Base-by-base conservation (phyloP, 352 stramenopile species). In the Chrysophaeum taylorii region DNA sequence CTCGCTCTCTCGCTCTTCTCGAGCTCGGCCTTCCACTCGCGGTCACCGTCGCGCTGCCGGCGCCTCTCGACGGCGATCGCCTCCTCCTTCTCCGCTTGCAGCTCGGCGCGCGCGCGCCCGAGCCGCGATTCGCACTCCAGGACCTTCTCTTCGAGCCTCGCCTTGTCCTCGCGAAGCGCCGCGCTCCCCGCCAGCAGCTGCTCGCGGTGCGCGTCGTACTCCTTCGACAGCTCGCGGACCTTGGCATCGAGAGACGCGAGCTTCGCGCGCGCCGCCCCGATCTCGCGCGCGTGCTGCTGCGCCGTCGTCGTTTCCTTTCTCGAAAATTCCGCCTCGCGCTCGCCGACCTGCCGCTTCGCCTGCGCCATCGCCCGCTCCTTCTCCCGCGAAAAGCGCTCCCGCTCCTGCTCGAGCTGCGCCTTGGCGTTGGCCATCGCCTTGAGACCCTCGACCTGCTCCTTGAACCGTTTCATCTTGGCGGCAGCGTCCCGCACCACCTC, bases 401-500 rank as follows among this genome's bases (percentile, higher is more conserved):
- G 69, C 25, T 72, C 60, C 48, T 68, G 38, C 21, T 31, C 53
- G 0, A 79, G 23, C 37, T 75, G 72, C 27, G 45, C 68, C 25
- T 53, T 4, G 23, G 37, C 43, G 53, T 72, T 72, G 4, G 53
- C 37, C 27, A 78, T 70, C 25, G 53, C 39, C 31, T 52, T 42
- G 25, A 53, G 38, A 16, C 43, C 31, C 41, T 70, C 73, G 31
- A 77, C 61, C 42, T 31, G 42, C 12, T 75, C 70, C n/a, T 76
- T 68, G 35, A 79, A 78, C 27, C 64, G 36, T 7, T 73, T 45
- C 35, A 82, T 71, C 68, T 81, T 78, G 23, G 9, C 50, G 23
- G 70, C 50, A 0, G 73, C 76, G 23, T 81, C 77, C 54, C 75
- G 70, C 60, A 82, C 78, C n/a, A 72, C 83, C 69, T 43, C 67